phyloP scores from a whole-genome alignment of 2,329 filamentous ascomycete genomes.

The Neofusicoccum laricinum region DNA sequence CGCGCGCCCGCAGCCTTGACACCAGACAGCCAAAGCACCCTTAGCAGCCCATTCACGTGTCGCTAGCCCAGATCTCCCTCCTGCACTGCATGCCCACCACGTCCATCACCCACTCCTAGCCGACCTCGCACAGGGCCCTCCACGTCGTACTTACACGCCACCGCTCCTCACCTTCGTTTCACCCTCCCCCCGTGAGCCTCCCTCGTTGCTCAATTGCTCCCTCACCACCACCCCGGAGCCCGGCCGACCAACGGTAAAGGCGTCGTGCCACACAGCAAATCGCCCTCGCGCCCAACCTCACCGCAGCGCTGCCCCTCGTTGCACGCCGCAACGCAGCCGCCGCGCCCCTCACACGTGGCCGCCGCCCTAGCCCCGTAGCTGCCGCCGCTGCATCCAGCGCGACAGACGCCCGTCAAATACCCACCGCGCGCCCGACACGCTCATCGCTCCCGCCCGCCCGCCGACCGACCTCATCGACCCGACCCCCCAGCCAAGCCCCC shows the following conservation, averaged over 20 bases:
- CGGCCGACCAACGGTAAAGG: conserved; percentile 2
- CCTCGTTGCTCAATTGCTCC: conserved; percentile 14
- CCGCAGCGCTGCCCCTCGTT: conserved; percentile 11
- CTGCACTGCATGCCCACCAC: conserved; percentile 5
- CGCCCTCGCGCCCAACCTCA: conserved; percentile 12
- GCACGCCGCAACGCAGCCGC: conserved; percentile 12
- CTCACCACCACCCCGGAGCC: not conserved
- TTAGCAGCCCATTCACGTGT: conserved; percentile 16
- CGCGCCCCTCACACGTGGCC: conserved; percentile 11
- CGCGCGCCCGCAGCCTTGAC: not conserved
- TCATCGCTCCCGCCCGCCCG: not conserved
- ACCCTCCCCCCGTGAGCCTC: conserved; percentile 13
- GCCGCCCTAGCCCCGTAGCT: conserved; percentile 11
- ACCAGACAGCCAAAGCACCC: not conserved
- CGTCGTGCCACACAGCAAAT: conserved; percentile 10
- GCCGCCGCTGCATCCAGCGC: conserved; percentile 10
- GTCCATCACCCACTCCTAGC: conserved; percentile 9
- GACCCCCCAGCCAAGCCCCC: conserved; percentile 1
- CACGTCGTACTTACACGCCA: conserved; percentile 17
- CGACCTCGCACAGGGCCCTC: conserved; percentile 13
- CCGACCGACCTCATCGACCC: not conserved
- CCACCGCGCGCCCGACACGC: not conserved
- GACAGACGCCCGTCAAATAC: conserved; percentile 9
- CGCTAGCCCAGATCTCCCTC: conserved; percentile 16
- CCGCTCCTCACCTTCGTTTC: conserved; percentile 18